These are phyloP conservation scores for Phalaenopsis equestris DNA, from an alignment of 106 monocot species.

Conservation along the genomic window DNA sequence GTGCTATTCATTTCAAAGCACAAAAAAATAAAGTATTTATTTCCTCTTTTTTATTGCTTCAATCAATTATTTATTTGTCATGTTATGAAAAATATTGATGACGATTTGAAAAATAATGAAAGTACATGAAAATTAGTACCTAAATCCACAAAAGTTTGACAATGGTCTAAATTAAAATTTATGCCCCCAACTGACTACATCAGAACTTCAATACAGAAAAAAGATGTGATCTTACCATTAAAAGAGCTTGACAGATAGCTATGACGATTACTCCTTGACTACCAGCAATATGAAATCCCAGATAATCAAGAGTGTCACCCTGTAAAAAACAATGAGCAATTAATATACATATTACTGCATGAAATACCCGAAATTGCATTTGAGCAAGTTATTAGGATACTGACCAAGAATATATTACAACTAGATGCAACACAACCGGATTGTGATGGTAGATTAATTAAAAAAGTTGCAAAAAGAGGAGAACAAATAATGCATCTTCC, in stretches of 20 bases:
- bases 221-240: conserved; percentile 52
- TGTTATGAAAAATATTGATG: too few relatives aligned
- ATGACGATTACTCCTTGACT: conserved; percentile 85
- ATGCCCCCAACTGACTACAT: not conserved
- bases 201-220: not conserved
- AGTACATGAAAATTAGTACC: not conserved
- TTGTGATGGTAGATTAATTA: not conserved
- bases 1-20: too few relatives aligned
- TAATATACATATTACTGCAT: not conserved
- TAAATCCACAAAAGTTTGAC: not conserved
- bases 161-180: not conserved
- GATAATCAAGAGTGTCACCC: conserved; percentile 98
- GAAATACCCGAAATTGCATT: not conserved
- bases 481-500: not conserved
- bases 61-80: too few relatives aligned
- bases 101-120: too few relatives aligned
- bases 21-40: too few relatives aligned
- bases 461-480: not conserved
- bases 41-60: too few relatives aligned
- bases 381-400: not conserved
- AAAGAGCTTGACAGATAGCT: conserved; percentile 88
- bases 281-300: conserved; percentile 86
- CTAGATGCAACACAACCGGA: not conserved
- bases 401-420: not conserved
- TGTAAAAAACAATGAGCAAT: conserved; percentile 16